Evolutionary conservation across 495 filamentous ascomycete species (phyloP).

Genomic region (Penicillium salamii): DNA sequence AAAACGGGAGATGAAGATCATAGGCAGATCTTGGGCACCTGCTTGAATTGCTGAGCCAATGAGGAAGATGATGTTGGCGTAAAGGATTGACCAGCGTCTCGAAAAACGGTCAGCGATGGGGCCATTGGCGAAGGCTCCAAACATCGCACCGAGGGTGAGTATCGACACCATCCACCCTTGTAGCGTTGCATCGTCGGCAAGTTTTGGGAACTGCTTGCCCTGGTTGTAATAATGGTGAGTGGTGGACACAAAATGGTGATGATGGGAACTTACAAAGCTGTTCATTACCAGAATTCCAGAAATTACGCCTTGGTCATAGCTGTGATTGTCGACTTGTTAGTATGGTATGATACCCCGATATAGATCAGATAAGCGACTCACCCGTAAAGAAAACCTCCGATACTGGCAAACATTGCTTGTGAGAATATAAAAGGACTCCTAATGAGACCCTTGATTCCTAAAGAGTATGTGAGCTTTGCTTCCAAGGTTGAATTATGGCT

Average conservation of each 20-base stretch:
- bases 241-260: too few species aligned
- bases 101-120: constrained; percentile 2
- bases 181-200: not conserved
- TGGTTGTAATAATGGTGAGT: too few species aligned
- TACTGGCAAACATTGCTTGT: constrained; percentile 1
- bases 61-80: constrained; percentile 1
- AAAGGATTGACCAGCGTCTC: not conserved
- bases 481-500: too few species aligned
- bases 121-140: constrained; percentile 3
- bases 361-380: not conserved
- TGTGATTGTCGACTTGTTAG: not conserved
- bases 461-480: not conserved
- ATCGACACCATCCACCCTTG: constrained; percentile 3
- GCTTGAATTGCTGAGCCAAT: not conserved
- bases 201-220: too few species aligned
- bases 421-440: not conserved
- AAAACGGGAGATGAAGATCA: constrained; percentile 2
- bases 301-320: constrained; percentile 4
- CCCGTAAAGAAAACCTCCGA: constrained; percentile 4
- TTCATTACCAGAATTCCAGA: constrained; percentile 3
- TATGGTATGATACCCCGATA: too few species aligned
- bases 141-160: constrained; percentile 1
- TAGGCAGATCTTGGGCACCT: not conserved
- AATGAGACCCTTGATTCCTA: not conserved
- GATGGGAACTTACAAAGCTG: not conserved